Evolutionary conservation across 2,329 filamentous ascomycete species (phyloP).

Genomic region (Knufia fluminis): DNA sequence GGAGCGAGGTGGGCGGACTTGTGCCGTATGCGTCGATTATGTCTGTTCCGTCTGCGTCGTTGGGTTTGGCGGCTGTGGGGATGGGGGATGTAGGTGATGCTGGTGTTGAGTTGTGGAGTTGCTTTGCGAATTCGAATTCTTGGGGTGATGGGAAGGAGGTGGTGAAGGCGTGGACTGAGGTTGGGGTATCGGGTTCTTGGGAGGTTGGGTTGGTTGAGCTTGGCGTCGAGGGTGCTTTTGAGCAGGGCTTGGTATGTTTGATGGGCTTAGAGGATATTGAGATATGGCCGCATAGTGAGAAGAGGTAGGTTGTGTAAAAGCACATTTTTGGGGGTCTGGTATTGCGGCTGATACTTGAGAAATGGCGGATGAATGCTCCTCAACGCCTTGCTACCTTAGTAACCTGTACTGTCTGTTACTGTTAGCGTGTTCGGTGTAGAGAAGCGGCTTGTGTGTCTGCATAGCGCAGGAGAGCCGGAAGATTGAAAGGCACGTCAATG

Average conservation of each 20-base stretch:
- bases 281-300: conserved; percentile 15
- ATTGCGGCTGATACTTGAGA: too few species aligned
- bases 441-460: not conserved
- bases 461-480: not conserved
- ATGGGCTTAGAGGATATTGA: conserved; percentile 7
- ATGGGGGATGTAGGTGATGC: not conserved
- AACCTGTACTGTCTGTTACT: too few species aligned
- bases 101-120: not conserved
- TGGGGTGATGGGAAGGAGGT: not conserved
- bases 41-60: not conserved
- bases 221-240: not conserved
- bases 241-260: conserved; percentile 10
- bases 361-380: too few species aligned
- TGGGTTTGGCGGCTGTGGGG: not conserved
- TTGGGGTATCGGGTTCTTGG: not conserved
- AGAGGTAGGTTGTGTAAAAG: conserved; percentile 18
- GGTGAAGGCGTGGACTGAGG: not conserved
- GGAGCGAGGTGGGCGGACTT: not conserved
- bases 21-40: not conserved
- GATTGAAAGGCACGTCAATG: not conserved
- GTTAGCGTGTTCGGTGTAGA: too few species aligned
- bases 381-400: too few species aligned
- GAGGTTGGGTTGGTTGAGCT: not conserved
- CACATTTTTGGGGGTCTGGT: conserved; percentile 12
- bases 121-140: conserved; percentile 3